phyloP scores from a whole-genome alignment of 1,139 yeast species.

The Martiniozyma asiatica region DNA sequence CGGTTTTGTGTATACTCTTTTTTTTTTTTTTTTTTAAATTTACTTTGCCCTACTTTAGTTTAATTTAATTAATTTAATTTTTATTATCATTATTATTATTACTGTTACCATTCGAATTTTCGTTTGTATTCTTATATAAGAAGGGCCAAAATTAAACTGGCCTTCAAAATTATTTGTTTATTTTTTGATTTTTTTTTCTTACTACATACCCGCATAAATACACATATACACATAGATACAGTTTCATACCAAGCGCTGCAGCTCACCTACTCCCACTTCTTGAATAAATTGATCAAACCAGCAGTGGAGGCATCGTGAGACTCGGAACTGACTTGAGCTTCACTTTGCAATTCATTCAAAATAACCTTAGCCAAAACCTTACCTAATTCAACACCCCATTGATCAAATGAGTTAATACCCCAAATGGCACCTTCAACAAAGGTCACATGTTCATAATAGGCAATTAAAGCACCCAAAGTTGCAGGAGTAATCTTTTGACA shows the following conservation, averaged over 20 bases:
- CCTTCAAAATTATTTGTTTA: too few species aligned
- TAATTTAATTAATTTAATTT: too few species aligned
- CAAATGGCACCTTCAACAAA: constrained; percentile 98
- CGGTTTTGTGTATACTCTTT: too few species aligned
- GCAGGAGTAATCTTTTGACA: constrained; percentile 96
- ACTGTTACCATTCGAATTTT: constrained; percentile 1
- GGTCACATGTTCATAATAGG: constrained; percentile 93
- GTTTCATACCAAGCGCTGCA: not conserved
- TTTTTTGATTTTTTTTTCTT: too few species aligned
- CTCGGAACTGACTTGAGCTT: constrained; percentile 37
- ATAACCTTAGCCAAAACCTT: constrained; percentile 94
- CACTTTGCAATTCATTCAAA: constrained; percentile 70
- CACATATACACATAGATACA: not conserved
- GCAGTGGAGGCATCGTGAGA: constrained; percentile 86
- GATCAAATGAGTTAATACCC: constrained; percentile 99
- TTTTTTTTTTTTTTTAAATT: too few species aligned
- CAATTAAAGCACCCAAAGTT: constrained; percentile 87
- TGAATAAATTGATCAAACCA: constrained; percentile 88
- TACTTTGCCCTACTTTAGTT: too few species aligned
- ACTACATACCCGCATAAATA: too few species aligned
- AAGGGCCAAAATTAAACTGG: too few species aligned
- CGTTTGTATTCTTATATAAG: not conserved
- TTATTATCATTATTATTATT: constrained; percentile 1
- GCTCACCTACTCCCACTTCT: constrained; percentile 54
- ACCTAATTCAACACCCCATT: constrained; percentile 99